Percentiles rank a stretch among this genome's conserved stretches.
Conservation (phyloP, 371 early-diverging fungal genomes). For the Mucor lusitanicus region DNA sequence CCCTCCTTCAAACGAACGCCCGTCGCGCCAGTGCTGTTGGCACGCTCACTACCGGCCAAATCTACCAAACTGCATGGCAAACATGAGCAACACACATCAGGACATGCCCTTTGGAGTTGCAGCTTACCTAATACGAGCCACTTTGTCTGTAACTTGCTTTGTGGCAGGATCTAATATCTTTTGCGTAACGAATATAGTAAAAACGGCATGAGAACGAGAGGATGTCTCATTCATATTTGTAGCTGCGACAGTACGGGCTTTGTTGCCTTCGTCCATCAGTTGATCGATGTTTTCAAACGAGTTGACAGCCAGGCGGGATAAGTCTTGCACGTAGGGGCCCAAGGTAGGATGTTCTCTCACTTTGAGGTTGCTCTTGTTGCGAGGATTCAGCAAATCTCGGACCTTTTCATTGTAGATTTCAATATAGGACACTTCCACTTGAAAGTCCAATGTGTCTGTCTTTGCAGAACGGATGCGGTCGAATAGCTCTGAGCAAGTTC, state of each 20-base stretch:
- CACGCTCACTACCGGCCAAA: slow-evolving; percentile 95
- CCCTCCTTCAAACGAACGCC: slow-evolving; percentile 97
- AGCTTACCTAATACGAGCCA: slow-evolving; percentile 53
- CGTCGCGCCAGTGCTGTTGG: slow-evolving; percentile 92
- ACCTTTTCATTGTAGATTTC: slow-evolving; percentile 88
- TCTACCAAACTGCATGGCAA: slow-evolving; percentile 66
- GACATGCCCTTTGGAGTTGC: background rate
- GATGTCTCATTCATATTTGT: slow-evolving; percentile 97
- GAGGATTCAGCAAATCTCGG: slow-evolving; percentile 83
- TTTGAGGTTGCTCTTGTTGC: slow-evolving; percentile 71
- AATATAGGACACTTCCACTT: slow-evolving; percentile 84
- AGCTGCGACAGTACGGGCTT: slow-evolving; percentile 86
- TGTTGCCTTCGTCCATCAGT: slow-evolving; percentile 86
- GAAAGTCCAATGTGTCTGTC: slow-evolving; percentile 51
- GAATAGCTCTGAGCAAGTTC: slow-evolving; percentile 78
- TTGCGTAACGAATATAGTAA: slow-evolving; percentile 80
- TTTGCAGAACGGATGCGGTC: slow-evolving; percentile 50
- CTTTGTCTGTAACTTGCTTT: slow-evolving; percentile 67
- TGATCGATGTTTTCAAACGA: slow-evolving; percentile 75
- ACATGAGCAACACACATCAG: background rate
- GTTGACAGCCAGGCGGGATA: slow-evolving; percentile 77
- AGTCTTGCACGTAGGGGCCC: slow-evolving; percentile 90
- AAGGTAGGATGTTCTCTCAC: slow-evolving; percentile 86
- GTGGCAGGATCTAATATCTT: slow-evolving; percentile 53
- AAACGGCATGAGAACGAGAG: slow-evolving; percentile 93